Evolutionary conservation across 2,329 filamentous ascomycete genomes (phyloP).

Genomic region (Decorospora gaudefroyi): DNA sequence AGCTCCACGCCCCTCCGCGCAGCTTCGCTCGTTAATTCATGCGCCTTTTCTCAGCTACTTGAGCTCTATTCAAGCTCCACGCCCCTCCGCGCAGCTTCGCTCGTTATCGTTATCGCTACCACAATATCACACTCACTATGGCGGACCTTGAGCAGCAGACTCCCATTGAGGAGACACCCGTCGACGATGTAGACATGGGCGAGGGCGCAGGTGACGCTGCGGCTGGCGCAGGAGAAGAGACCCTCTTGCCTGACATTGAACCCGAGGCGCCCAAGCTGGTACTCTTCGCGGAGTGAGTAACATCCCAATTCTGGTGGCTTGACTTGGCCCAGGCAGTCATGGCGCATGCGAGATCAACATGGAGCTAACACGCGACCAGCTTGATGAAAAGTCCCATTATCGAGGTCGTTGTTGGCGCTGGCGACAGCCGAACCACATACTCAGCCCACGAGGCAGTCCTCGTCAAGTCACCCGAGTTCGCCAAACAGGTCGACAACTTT

Average conservation of each 20-base stretch:
- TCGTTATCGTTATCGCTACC: neutral
- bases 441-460: slow-evolving; percentile 81
- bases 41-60: neutral
- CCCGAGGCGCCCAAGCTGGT: slow-evolving; percentile 48
- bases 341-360: slow-evolving; percentile 5
- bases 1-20: no score
- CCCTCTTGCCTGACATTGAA: slow-evolving; percentile 52
- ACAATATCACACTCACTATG: slow-evolving; percentile 23
- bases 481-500: slow-evolving; percentile 65
- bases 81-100: slow-evolving; percentile 2
- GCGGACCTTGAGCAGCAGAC: slow-evolving; percentile 39
- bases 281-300: slow-evolving; percentile 54
- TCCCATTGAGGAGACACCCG: slow-evolving; percentile 36
- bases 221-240: slow-evolving; percentile 34
- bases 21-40: neutral
- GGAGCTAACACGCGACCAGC: slow-evolving; percentile 37
- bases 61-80: neutral
- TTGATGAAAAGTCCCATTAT: slow-evolving; percentile 56
- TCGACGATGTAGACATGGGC: slow-evolving; percentile 57
- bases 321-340: neutral
- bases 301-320: neutral
- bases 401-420: slow-evolving; percentile 54
- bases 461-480: slow-evolving; percentile 73
- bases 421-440: slow-evolving; percentile 65
- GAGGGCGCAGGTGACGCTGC: slow-evolving; percentile 33